A percentile compares a stretch with the other conserved stretches of the same genome.
These are phyloP conservation scores for Liquidambar formosana DNA, from an alignment of 164 flowering plant species.

Conservation along the genomic window DNA sequence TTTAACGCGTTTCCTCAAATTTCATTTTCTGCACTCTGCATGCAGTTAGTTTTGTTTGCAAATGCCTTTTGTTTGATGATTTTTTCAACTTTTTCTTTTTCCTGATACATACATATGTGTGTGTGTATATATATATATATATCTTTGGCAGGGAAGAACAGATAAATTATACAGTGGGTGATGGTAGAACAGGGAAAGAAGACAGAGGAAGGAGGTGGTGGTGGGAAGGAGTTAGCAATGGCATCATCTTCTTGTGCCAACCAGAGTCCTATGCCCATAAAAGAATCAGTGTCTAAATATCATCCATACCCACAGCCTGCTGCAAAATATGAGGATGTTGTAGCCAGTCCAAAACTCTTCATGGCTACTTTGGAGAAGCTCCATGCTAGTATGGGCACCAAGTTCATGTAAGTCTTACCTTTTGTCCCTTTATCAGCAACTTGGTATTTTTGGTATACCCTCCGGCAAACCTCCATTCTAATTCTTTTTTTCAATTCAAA, in stretches of 20 bases:
- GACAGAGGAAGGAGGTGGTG: constrained; percentile 18
- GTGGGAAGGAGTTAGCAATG: constrained; percentile 23
- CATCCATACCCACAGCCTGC: constrained; percentile 54
- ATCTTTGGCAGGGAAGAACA: constrained; percentile 5
- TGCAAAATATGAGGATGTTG: constrained; percentile 66
- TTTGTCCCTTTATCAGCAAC: background rate
- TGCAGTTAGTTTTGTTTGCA: background rate
- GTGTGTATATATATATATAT: background rate
- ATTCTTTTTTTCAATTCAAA: no score
- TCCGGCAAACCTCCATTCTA: background rate
- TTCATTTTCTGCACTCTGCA: background rate
- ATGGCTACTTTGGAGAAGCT: constrained; percentile 70
- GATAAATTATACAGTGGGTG: background rate
- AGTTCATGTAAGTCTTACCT: constrained; percentile 67
- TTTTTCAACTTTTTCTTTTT: background rate
- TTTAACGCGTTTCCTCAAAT: background rate
- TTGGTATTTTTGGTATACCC: background rate
- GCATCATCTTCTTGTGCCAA: constrained; percentile 40
- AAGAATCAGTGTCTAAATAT: constrained; percentile 24
- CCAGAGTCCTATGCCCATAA: constrained; percentile 25
- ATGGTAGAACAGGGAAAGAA: constrained; percentile 21
- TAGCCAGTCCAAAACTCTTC: constrained; percentile 45
- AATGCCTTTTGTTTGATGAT: constrained; percentile 1
- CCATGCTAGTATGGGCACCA: constrained; percentile 71
- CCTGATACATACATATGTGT: background rate